These are phyloP conservation scores for Geosmithia morbida DNA, from an alignment of 2,329 filamentous ascomycete species.

Conservation along the genomic window DNA sequence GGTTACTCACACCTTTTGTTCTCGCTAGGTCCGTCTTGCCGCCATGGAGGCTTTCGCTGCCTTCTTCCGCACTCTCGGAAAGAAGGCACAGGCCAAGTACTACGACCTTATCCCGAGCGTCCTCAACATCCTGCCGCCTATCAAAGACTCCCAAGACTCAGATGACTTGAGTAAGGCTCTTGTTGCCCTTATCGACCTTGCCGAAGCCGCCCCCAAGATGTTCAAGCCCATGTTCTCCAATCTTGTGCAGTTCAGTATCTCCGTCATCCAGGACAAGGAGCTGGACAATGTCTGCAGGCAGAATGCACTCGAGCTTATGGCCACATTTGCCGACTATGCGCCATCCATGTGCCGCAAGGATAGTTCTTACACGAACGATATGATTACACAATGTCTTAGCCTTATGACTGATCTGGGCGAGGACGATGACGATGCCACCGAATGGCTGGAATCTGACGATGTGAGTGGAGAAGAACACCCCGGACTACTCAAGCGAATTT, in stretches of 20 bases:
- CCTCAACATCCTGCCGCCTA: slow-evolving; percentile 83
- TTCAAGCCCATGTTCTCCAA: slow-evolving; percentile 91
- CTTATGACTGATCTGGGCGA: slow-evolving; percentile 94
- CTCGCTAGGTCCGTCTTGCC: slow-evolving; percentile 62
- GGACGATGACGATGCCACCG: slow-evolving; percentile 86
- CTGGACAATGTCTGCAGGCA: slow-evolving; percentile 80
- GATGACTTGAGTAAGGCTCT: slow-evolving; percentile 85
- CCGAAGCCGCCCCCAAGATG: slow-evolving; percentile 92
- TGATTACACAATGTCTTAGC: slow-evolving; percentile 97
- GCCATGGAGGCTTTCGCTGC: slow-evolving; percentile 95
- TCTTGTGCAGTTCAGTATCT: slow-evolving; percentile 82
- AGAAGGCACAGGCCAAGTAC: slow-evolving; percentile 82
- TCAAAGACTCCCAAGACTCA: slow-evolving; percentile 83
- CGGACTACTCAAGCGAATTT: not conserved
- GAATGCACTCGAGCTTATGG: slow-evolving; percentile 93
- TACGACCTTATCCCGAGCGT: slow-evolving; percentile 78
- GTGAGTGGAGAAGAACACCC: slow-evolving; percentile 29
- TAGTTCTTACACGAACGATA: slow-evolving; percentile 77
- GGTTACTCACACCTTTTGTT: slow-evolving; percentile 1
- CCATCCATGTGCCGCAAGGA: slow-evolving; percentile 94
- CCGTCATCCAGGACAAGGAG: slow-evolving; percentile 92
- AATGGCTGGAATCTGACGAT: slow-evolving; percentile 90
- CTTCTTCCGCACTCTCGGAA: slow-evolving; percentile 83
- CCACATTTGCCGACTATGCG: slow-evolving; percentile 90
- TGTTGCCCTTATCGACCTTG: slow-evolving; percentile 82